Evolutionary conservation across 768 basidiomycete genomes (phyloP).

Genomic region (Pluteus cervinus): DNA sequence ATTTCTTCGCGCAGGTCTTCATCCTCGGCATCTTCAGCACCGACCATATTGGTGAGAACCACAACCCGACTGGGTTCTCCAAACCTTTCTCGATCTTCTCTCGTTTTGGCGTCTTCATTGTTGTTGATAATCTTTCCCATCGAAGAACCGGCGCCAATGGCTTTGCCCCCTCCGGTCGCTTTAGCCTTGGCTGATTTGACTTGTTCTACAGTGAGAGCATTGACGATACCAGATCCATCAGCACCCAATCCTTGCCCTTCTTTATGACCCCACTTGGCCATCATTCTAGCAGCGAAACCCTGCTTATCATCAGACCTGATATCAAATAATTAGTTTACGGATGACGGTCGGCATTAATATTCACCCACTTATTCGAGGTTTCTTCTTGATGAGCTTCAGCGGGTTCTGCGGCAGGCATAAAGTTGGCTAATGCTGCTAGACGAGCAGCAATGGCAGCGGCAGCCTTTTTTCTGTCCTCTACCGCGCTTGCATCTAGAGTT

Average conservation of each 20-base stretch:
- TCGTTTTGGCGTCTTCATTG: slow-evolving; percentile 75
- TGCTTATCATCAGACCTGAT: slow-evolving; percentile 55
- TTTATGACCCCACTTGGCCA: slow-evolving; percentile 96
- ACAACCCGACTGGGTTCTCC: slow-evolving; percentile 90
- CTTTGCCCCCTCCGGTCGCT: slow-evolving; percentile 19
- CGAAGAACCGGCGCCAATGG: slow-evolving; percentile 22
- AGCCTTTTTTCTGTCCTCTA: slow-evolving; percentile 67
- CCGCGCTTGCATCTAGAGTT: slow-evolving; percentile 32
- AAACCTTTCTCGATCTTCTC: slow-evolving; percentile 74
- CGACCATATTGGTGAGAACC: slow-evolving; percentile 87
- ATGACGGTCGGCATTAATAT: no score
- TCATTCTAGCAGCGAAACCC: slow-evolving; percentile 77
- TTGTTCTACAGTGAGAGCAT: slow-evolving; percentile 82
- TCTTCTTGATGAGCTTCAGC: slow-evolving; percentile 26
- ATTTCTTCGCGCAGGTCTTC: slow-evolving; percentile 85
- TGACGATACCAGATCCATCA: slow-evolving; percentile 79
- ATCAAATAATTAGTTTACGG: neutral
- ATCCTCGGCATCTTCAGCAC: slow-evolving; percentile 76
- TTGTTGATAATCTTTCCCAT: slow-evolving; percentile 90
- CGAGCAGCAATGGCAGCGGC: slow-evolving; percentile 82
- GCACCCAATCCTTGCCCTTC: slow-evolving; percentile 90
- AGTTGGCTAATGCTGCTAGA: slow-evolving; percentile 47
- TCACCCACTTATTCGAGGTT: no score
- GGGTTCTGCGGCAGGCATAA: slow-evolving; percentile 19
- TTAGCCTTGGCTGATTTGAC: slow-evolving; percentile 32